Conservation (phyloP, 805 yeast species). For the Suhomyces vadensis region DNA sequence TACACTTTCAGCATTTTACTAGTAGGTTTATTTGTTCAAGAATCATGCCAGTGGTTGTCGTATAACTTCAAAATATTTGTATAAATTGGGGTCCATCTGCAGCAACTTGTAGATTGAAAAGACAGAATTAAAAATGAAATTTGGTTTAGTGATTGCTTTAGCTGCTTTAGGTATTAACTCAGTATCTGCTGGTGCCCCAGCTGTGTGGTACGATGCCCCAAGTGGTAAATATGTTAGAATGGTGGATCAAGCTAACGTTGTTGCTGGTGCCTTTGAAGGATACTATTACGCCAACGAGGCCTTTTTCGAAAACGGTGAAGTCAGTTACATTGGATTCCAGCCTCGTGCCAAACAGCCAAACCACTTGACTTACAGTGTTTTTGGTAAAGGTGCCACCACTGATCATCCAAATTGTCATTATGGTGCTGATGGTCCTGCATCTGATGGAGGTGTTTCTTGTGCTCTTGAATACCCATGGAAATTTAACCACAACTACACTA, state of each 20-base stretch:
- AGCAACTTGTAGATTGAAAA: too few relatives aligned
- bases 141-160: too few relatives aligned
- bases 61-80: too few relatives aligned
- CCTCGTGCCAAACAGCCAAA: not conserved
- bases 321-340: constrained; percentile 7
- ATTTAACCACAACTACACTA: constrained; percentile 6
- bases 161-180: too few relatives aligned
- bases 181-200: too few relatives aligned
- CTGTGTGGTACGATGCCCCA: not conserved
- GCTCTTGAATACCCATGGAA: constrained; percentile 6
- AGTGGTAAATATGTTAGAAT: not conserved
- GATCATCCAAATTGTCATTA: constrained; percentile 7
- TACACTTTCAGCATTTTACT: too few relatives aligned
- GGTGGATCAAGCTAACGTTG: not conserved
- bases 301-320: not conserved
- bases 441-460: constrained; percentile 8
- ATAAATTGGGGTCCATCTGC: too few relatives aligned
- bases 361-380: constrained; percentile 10
- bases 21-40: too few relatives aligned
- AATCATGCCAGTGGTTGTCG: too few relatives aligned
- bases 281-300: not conserved
- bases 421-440: constrained; percentile 11
- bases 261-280: not conserved
- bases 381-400: constrained; percentile 3
- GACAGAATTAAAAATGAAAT: too few relatives aligned